Evolutionary conservation across 179 eudicot genomes (phyloP), one percentile per base, ranked within the genome.

Genomic region (Vitellaria paradoxa): DNA sequence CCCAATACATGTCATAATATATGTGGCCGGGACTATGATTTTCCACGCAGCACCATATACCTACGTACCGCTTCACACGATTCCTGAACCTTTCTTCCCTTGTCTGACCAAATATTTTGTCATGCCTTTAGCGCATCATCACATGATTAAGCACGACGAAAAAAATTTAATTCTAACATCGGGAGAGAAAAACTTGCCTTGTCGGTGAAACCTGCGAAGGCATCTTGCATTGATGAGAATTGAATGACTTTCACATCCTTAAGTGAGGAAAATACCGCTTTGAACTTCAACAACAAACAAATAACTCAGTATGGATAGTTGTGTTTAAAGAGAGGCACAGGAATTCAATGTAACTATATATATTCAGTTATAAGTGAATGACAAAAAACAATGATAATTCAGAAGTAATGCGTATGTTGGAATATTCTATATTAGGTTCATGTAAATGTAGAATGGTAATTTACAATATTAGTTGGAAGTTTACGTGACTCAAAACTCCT

Each of bases 1-100:
- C 99, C 98, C 98, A 96, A 74, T 89, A 93, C 91, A 96, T 92
- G 82, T 96, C 98, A 52, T 93, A 96, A 71, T 91, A 96, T 89
- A 96, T 92, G 79, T 96, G 99, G 15, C 99, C 98, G 9, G 93
- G 96, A 30, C 83, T 84, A 69, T 85, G 88, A 78, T 84, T 72
- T 76, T 79, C 84, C 73, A 93, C 97, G 65, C 99, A 96, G 76
- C 99, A 96, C 99, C 99, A 96, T 81, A 93, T 87, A 40, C 96
- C 98, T 21, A 86, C 81, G 20, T 96, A 96, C 52, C 87, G 86
- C 85, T 93, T 93, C 80, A 96, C 88, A 5, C 97, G 97, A 4
- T 84, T 85, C 85, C 87, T 86, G 88, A 93, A 96, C 65, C 81
- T 92, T 82, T 82, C 86, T 65, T 93, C 98, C 83, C 81, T 86